A percentile compares a stretch with the other conserved stretches of the same genome.
phyloP scores from a whole-genome alignment of 306 rosid genomes.

The Lathyrus aphaca region DNA sequence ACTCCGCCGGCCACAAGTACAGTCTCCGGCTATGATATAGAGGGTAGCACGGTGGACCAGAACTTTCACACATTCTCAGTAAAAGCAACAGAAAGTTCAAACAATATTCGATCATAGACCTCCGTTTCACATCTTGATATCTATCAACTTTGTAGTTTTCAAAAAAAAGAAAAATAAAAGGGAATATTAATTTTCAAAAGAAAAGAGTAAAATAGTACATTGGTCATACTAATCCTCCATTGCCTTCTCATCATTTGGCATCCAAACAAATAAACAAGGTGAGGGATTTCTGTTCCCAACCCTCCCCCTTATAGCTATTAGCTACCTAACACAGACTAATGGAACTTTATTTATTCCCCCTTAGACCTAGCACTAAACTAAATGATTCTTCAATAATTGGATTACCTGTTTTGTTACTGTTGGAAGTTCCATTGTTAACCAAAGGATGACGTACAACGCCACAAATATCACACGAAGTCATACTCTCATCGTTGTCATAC shows the following conservation, averaged over 20 bases:
- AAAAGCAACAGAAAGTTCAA: background rate
- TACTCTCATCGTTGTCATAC: slow-evolving; percentile 78
- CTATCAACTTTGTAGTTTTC: no score
- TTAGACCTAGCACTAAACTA: slow-evolving; percentile 14
- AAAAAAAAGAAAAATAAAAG: background rate
- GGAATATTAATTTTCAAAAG: background rate
- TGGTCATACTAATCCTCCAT: background rate
- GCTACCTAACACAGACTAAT: background rate
- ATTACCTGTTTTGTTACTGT: slow-evolving; percentile 65
- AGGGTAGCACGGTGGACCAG: background rate
- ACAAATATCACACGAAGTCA: slow-evolving; percentile 81
- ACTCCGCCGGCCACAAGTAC: background rate
- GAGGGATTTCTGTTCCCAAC: background rate
- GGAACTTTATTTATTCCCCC: slow-evolving; percentile 11
- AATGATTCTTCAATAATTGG: slow-evolving; percentile 29
- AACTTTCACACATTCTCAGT: background rate
- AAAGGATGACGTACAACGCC: slow-evolving; percentile 76
- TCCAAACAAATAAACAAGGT: slow-evolving; percentile 2
- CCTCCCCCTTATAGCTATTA: background rate
- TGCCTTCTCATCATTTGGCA: background rate
- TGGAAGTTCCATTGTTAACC: slow-evolving; percentile 37
- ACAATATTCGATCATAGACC: background rate
- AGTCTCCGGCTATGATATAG: background rate
- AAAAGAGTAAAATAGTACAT: background rate
- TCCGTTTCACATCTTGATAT: background rate